Base-by-base conservation (phyloP, 2,329 filamentous ascomycete species). In the Sphaerostilbella broomeana region DNA sequence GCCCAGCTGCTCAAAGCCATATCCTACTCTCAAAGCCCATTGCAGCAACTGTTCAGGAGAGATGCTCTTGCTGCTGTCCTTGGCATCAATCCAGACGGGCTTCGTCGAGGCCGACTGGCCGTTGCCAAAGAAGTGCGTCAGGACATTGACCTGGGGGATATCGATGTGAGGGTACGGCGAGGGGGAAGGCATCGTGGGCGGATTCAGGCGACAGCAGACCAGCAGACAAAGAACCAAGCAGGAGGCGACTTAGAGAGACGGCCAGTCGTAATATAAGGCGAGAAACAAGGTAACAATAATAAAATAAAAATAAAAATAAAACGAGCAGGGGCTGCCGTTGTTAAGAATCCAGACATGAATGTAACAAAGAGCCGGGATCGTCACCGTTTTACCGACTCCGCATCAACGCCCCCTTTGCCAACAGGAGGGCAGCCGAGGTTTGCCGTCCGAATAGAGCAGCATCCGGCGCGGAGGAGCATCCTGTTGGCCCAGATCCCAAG, bases 41-140 rank as follows among this genome's bases (percentile, higher is more conserved):
- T 57, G 50, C 20, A 77, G 49, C 17, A 68, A 53, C 48, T 73
- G 62, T 21, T 57, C 58, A 1, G 70, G 67, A 1, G 70, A 73
- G 7, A 77, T 56, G 34, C 57, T 63, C 16, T 61, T 58, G 7
- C 49, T 47, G 3, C 67, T 56, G 34, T 75, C 58, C 38, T 63
- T 63, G 27, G 69, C 64, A 52, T 78, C 70, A 37, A 72, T 63
- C 72, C 72, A 78, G 44, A 76, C 55, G 6, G 73, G 70, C 25
- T 68, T 59, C 36, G 69, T 56, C 21, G 68, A 64, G 59, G 53
- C 12, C 50, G 15, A 39, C 38, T 55, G 40, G 19, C 41, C 43
- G 4, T 49, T 28, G 16, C 56, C 57, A 27, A 64, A 65, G 27
- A 65, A 45, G 43, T 64, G 63, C 22, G 48, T 54, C 25, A 65